Evolutionary conservation across 176 grass and related monocot genomes (phyloP).

Genomic region (Tuctoria greenei): DNA sequence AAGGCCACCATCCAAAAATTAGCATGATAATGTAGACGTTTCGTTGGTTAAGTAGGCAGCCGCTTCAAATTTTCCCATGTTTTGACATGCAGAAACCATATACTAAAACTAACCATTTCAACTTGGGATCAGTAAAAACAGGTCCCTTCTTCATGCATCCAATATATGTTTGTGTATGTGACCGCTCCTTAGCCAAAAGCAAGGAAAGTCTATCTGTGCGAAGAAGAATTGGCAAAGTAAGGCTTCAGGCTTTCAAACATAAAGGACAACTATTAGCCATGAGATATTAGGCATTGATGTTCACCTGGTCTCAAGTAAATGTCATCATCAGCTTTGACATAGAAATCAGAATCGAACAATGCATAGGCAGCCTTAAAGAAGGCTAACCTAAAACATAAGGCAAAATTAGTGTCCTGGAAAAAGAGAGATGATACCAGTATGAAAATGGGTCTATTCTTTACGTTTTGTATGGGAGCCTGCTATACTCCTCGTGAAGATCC

Average conservation of each 20-base stretch:
- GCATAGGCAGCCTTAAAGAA: conserved; percentile 98
- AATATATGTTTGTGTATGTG: conserved; percentile 88
- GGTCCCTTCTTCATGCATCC: conserved; percentile 99
- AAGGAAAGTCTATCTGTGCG: conserved; percentile 86
- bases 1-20: background rate
- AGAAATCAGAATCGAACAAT: conserved; percentile 95
- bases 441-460: conserved; percentile 39
- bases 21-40: background rate
- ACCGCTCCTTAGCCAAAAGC: conserved; percentile 85
- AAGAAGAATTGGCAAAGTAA: conserved; percentile 26
- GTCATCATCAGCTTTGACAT: conserved; percentile 99
- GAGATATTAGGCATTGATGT: background rate
- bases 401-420: conserved; percentile 47
- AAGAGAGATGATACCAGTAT: background rate
- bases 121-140: conserved; percentile 94
- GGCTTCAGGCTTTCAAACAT: conserved; percentile 19
- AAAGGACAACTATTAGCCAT: conserved; percentile 14
- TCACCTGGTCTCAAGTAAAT: conserved; percentile 96
- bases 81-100: conserved; percentile 14
- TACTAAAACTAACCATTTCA: conserved; percentile 80
- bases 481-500: conserved; percentile 92
- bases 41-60: background rate
- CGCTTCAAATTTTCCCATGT: conserved; percentile 5
- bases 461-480: conserved; percentile 97
- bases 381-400: conserved; percentile 94